A percentile compares a stretch with the other conserved stretches of the same genome.
phyloP scores from a whole-genome alignment of 2,329 filamentous ascomycete species.

The Pestalotiopsis sp. region DNA sequence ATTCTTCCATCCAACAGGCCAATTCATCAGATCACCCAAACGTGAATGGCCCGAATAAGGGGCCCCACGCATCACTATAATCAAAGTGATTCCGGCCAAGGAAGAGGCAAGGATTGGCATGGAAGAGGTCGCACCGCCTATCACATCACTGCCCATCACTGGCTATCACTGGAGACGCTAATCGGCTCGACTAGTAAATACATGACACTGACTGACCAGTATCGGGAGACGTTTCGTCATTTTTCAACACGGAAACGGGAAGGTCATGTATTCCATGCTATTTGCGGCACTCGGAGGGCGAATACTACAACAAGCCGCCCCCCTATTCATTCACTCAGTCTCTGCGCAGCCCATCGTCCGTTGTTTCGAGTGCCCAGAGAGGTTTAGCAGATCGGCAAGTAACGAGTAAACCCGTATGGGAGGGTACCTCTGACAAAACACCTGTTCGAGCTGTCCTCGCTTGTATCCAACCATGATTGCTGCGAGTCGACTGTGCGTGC shows the following conservation, averaged over 20 bases:
- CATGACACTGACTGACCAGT: constrained; percentile 1
- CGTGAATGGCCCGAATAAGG: constrained; percentile 5
- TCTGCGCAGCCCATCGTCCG: not conserved
- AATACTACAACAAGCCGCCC: not conserved
- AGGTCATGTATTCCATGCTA: not conserved
- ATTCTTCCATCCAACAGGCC: not conserved
- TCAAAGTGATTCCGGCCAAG: constrained; percentile 10
- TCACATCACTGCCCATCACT: constrained; percentile 2
- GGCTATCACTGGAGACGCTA: not conserved
- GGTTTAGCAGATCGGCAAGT: not conserved
- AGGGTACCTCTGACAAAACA: too few species aligned
- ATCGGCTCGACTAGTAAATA: not conserved
- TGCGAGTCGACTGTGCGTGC: not conserved
- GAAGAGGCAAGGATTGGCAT: constrained; percentile 9
- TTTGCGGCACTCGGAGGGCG: not conserved
- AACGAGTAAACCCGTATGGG: too few species aligned
- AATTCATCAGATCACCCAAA: not conserved
- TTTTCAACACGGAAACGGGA: constrained; percentile 6
- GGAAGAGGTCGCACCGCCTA: constrained; percentile 3
- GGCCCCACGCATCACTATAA: constrained; percentile 5
- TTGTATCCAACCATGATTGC: not conserved
- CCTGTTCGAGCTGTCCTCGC: not conserved
- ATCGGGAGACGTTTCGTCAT: constrained; percentile 9
- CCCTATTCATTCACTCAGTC: not conserved
- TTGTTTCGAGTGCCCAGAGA: not conserved